Conservation (phyloP, 768 basidiomycete species). For the Psilocybe cubensis region DNA sequence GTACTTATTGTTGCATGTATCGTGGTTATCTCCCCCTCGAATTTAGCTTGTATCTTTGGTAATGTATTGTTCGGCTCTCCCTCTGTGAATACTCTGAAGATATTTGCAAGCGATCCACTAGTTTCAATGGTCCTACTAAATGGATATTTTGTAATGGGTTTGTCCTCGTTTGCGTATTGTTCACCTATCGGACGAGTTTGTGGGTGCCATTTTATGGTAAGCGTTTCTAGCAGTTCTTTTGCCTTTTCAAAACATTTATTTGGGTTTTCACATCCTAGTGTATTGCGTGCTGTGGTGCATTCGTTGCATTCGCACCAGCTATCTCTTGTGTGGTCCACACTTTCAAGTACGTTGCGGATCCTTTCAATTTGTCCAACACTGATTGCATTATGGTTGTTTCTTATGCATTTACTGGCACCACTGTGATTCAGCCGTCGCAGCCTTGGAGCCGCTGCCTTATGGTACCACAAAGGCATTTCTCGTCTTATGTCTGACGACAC, state of each 20-base stretch:
- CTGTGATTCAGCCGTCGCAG: constrained; percentile 1
- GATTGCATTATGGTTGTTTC: constrained; percentile 12
- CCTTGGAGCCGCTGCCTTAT: constrained; percentile 15
- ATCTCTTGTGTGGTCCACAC: background rate
- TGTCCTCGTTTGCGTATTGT: too few species aligned
- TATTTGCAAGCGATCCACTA: too few species aligned
- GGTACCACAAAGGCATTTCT: constrained; percentile 36
- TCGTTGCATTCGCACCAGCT: constrained; percentile 4
- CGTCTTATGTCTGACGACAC: constrained; percentile 11
- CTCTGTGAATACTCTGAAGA: too few species aligned
- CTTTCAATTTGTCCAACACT: constrained; percentile 14
- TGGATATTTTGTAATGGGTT: too few species aligned
- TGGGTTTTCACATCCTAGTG: constrained; percentile 19
- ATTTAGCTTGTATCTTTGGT: too few species aligned
- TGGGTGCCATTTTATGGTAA: constrained; percentile 26
- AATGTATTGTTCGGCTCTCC: too few species aligned
- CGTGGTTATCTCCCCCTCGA: too few species aligned
- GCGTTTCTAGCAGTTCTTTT: constrained; percentile 12
- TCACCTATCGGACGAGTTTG: background rate
- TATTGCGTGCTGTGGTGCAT: background rate
- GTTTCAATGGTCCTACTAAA: too few species aligned
- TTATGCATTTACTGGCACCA: constrained; percentile 14
- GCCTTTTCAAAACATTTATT: constrained; percentile 17
- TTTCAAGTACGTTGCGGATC: background rate
- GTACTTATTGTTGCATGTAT: too few species aligned